These are phyloP conservation scores for Cokeromyces recurvatus DNA, from an alignment of 371 early-diverging fungal species.

Conservation along the genomic window DNA sequence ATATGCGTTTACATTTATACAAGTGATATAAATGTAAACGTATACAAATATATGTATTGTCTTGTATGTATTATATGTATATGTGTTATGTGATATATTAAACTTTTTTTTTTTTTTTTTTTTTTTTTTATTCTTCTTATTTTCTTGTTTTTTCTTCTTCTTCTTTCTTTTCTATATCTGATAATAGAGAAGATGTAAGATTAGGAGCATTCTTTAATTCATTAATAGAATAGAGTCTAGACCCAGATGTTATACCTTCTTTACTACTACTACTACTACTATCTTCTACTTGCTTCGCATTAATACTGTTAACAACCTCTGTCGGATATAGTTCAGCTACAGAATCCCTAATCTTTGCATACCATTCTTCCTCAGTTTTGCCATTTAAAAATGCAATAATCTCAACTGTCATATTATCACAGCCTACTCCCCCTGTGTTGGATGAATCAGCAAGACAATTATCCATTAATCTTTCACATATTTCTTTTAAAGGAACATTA, in stretches of 20 bases:
- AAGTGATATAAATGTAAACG: too few species aligned
- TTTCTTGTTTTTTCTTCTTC: too few species aligned
- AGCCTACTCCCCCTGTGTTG: slow-evolving; percentile 87
- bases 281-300: not conserved
- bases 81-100: too few species aligned
- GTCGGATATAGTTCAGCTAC: not conserved
- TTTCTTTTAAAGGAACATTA: slow-evolving; percentile 48
- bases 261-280: not conserved
- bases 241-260: slow-evolving; percentile 6
- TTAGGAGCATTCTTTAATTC: slow-evolving; percentile 11
- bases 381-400: slow-evolving; percentile 86
- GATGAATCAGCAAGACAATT: slow-evolving; percentile 81
- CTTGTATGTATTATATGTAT: too few species aligned
- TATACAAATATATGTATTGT: too few species aligned
- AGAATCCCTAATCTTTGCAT: slow-evolving; percentile 14
- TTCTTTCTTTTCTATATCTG: not conserved
- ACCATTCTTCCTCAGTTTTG: slow-evolving; percentile 68
- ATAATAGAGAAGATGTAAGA: slow-evolving; percentile 6
- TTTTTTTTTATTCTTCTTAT: too few species aligned
- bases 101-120: too few species aligned
- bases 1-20: too few species aligned
- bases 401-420: slow-evolving; percentile 97
- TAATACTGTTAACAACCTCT: not conserved
- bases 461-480: slow-evolving; percentile 90
- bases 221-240: slow-evolving; percentile 12